Base-by-base conservation (phyloP, 345 rosid genomes). In the Clarkia xantiana region DNA sequence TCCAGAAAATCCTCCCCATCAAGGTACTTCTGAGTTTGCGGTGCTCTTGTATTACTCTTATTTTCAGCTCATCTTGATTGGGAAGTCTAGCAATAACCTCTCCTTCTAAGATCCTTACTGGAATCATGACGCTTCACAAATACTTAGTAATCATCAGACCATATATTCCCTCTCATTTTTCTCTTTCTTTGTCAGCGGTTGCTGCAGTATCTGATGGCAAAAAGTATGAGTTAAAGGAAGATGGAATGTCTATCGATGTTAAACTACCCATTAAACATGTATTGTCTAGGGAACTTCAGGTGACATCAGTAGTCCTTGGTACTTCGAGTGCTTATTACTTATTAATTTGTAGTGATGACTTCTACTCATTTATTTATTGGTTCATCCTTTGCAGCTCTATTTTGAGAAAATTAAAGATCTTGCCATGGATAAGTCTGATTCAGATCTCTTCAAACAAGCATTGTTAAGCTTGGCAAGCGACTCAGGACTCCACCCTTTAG, bases 271-370 rank as follows among this genome's bases (percentile, higher is more conserved):
- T 70, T 55, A 87, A 76, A 65, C 78, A 68, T 64, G 76, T 74
- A n/a, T 55, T 81, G 53, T 79, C 91, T 6, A 77, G 62, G 64
- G 96, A 87, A 57, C 88, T 84, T 69, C 87, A 84, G 77, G 94
- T 87, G 34, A 46, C 52, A 17, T 29, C 36, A 29, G 36, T 29
- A 3, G 36, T 29, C 9, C 36, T 29, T 29, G 36, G 36, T 4
- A 10, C 36, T 29, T 29, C 36, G 8, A 29, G 36, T 29, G 36
- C 14, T 42, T 50, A 41, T 14, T 38, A 11, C 29, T 20, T 46
- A 22, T 22, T 18, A 7, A 9, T 13, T 42, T 10, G 23, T 22
- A 22, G 20, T 45, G 45, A 17, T 9, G 47, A 46, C 14, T 55
- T 38, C 14, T 44, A 42, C 4, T 3, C 50, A 22, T 41, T 47